These are phyloP conservation scores for Trametes sanguinea DNA, from an alignment of 768 basidiomycete species.

Conservation along the genomic window DNA sequence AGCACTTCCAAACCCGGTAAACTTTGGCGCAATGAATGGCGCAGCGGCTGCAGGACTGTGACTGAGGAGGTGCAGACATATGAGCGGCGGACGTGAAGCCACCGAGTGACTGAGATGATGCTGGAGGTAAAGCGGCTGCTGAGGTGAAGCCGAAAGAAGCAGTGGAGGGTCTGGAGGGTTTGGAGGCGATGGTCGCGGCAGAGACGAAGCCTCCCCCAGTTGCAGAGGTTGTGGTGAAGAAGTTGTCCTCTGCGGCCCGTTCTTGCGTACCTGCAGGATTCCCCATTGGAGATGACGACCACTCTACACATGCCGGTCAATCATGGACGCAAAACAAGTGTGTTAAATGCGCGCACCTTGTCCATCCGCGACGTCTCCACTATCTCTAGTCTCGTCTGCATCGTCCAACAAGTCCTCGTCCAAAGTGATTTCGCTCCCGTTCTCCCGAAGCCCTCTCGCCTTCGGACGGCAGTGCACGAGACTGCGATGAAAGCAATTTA, in stretches of 20 bases:
- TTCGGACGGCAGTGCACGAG: constrained; percentile 7
- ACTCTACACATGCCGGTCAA: neutral
- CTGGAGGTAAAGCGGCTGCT: neutral
- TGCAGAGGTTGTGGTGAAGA: constrained; percentile 2
- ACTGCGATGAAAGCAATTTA: neutral
- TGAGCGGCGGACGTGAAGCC: constrained; percentile 10
- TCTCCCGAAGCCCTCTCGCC: neutral
- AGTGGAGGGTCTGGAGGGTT: neutral
- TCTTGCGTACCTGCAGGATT: constrained; percentile 4
- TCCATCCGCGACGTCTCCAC: neutral
- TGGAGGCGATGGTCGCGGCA: neutral
- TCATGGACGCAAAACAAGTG: too few species aligned
- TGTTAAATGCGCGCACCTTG: constrained; percentile 13
- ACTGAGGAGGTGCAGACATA: neutral
- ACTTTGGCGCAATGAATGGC: neutral
- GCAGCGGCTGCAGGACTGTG: neutral
- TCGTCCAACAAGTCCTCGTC: neutral
- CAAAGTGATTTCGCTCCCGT: neutral
- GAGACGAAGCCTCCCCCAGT: neutral
- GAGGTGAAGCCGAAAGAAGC: constrained; percentile 12
- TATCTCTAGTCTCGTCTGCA: neutral
- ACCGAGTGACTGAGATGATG: neutral
- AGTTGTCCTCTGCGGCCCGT: constrained; percentile 13
- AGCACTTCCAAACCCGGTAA: constrained; percentile 5
- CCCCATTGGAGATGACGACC: constrained; percentile 16